These are phyloP conservation scores for Cynanchum wilfordii DNA, from an alignment of 257 asterid genomes.

Conservation along the genomic window DNA sequence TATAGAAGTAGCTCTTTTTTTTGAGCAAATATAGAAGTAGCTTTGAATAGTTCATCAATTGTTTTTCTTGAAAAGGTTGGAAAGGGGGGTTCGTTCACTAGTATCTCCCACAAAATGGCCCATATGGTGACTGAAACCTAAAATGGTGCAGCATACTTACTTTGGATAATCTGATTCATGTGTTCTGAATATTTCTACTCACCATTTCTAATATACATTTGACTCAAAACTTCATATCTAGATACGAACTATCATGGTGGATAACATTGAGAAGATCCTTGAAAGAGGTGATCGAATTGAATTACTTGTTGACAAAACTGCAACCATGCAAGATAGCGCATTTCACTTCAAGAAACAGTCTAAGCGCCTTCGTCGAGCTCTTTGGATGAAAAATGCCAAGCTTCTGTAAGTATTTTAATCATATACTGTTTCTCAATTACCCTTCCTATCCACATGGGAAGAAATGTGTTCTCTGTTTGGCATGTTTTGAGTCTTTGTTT, in stretches of 20 bases:
- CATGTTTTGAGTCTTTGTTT: not conserved
- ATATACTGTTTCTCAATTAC: no score
- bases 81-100: not conserved
- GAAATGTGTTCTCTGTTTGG: not conserved
- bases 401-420: conserved; percentile 61
- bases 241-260: conserved; percentile 96
- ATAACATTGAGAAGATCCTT: conserved; percentile 91
- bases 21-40: not conserved
- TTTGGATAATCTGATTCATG: not conserved
- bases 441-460: not conserved
- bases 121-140: not conserved
- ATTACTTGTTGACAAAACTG: conserved; percentile 95
- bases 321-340: conserved; percentile 96
- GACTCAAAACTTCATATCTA: conserved; percentile 30
- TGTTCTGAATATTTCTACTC: not conserved
- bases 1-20: not conserved
- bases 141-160: not conserved
- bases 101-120: not conserved
- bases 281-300: conserved; percentile 97
- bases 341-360: conserved; percentile 98
- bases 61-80: not conserved
- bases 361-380: conserved; percentile 83
- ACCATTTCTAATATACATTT: conserved; percentile 2
- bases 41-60: not conserved
- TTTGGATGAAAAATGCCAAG: conserved; percentile 99